Evolutionary conservation across 2,329 filamentous ascomycete species (phyloP), one percentile per base, ranked within the genome.

Genomic region (Myriangium duriaei): DNA sequence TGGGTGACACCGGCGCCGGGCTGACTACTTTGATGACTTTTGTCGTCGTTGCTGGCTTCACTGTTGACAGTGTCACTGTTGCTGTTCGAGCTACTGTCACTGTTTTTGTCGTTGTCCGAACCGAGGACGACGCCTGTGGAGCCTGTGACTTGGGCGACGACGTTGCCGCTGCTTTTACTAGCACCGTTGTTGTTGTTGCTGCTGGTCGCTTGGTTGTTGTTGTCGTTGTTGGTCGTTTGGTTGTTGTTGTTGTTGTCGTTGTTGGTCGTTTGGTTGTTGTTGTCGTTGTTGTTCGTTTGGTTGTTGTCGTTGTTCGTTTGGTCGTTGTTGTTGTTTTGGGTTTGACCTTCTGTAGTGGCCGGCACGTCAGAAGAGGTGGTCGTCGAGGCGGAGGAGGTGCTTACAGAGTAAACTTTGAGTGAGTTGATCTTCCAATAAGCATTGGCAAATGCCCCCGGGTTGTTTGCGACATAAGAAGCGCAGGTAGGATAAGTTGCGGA

Each of bases 351-450:
- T 32, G 36, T 28, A 11, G 36, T 10, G 29, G 15, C 13, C 16
- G 30, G 16, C 16, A 32, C 36, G 30, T 32, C 16, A 39, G 36
- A 29, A 18, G 16, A 12, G 15, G 30, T 26, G 16, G 21, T 24
- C 17, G 26, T 19, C 18, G 16, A 13, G 2, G 35, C 3, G 5
- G 35, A 16, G 14, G 28, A n/a, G 26, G 26, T 36, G 16, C 13
- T 14, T 24, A 39, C 45, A 42, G 59, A 45, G 47, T 60, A 65
- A 10, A 64, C 58, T 33, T 53, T 51, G 19, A 65, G 42, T 11
- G 50, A 55, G 40, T 58, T 59, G 45, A 65, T 54, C 12, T 49
- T 49, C 61, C 61, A 65, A 49, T 61, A 65, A 1, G 61, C 51
- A 11, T 58, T 51, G 26, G 43, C 47, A 38, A 61, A 61, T n/a